Base-by-base conservation (phyloP, 768 basidiomycete species). In the Rhizopogon sp. region DNA sequence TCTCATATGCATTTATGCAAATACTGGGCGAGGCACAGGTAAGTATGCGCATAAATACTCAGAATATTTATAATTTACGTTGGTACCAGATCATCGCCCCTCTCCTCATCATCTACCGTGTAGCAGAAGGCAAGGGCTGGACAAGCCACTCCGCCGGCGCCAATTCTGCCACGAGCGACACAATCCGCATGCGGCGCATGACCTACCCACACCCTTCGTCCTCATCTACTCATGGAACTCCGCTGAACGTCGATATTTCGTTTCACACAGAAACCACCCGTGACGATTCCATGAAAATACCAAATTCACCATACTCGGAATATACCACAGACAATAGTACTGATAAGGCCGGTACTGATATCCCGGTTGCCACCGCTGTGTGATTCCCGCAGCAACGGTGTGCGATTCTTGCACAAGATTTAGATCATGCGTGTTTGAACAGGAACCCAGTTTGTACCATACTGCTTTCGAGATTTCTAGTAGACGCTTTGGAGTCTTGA, bases 41-140 rank as follows among this genome's bases (percentile, higher is more conserved):
- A 33, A 50, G 44, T 37, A 41, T 10, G 17, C 28, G 9, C 28
- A 40, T 39, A 33, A 33, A 33, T 10, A 10, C 9, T 33, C 31
- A 9, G 31, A 9, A 10, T 7, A 33, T 7, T 10, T 33, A 55
- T 6, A 40, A 20, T 33, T 33, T 17, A 55, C 37, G 6, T 42
- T 45, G 20, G 16, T 39, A 53, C 14, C 56, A 79, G 78, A 70
- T 76, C 65, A 72, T 78, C 29, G 76, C 78, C 8, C 72, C 74
- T 0, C 75, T 77, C 57, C 68, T 79, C 22, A 79, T 80, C 53
- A 77, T 77, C 37, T 75, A 74, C 42, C 74, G 79, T 14, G 65
- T 79, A 10, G 73, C 77, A 3, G 68, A 74, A 55, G 79, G 79
- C 13, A 70, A 72, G 25, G 78, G 76, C 3, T 78, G 76, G 78